Evolutionary conservation across 1,284 basidiomycete genomes (phyloP).

Genomic region (Cutaneotrichosporon daszewskae): DNA sequence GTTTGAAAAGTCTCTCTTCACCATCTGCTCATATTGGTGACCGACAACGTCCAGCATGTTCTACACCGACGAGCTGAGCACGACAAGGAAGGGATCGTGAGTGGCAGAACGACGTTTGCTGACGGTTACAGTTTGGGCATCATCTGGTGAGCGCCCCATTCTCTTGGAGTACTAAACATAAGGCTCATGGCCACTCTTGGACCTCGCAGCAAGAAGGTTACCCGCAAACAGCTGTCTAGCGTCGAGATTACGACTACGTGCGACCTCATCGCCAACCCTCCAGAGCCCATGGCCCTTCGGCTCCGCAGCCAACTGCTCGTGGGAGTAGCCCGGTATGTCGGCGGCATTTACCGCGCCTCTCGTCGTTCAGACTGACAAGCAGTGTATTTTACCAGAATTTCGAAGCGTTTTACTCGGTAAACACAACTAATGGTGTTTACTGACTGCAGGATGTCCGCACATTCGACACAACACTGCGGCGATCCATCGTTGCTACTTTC

Average conservation of each 20-base stretch:
- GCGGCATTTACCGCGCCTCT: neutral
- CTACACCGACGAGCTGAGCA: conserved; percentile 38
- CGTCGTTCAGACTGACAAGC: neutral
- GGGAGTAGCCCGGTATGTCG: conserved; percentile 68
- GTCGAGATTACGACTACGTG: conserved; percentile 76
- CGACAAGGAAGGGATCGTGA: conserved; percentile 37
- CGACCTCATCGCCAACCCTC: conserved; percentile 66
- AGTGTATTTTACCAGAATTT: conserved; percentile 35
- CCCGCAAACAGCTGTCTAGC: conserved; percentile 68
- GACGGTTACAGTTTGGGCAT: conserved; percentile 31
- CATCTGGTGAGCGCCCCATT: conserved; percentile 27
- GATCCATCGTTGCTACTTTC: conserved; percentile 23
- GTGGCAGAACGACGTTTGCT: conserved; percentile 6
- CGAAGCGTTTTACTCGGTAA: conserved; percentile 35
- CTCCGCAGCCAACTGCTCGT: conserved; percentile 80
- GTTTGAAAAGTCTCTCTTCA: no score
- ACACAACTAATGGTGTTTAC: neutral
- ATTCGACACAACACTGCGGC: conserved; percentile 27
- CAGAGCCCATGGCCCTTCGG: conserved; percentile 76
- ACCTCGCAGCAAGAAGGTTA: conserved; percentile 72
- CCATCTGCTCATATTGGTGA: neutral
- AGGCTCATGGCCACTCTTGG: conserved; percentile 86
- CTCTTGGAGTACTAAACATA: neutral
- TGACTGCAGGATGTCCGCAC: conserved; percentile 26
- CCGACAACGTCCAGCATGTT: conserved; percentile 26